Percentiles rank a stretch among this genome's conserved stretches.
phyloP scores from a whole-genome alignment of 2,329 filamentous ascomycete species.

The Scedosporium boydii region DNA sequence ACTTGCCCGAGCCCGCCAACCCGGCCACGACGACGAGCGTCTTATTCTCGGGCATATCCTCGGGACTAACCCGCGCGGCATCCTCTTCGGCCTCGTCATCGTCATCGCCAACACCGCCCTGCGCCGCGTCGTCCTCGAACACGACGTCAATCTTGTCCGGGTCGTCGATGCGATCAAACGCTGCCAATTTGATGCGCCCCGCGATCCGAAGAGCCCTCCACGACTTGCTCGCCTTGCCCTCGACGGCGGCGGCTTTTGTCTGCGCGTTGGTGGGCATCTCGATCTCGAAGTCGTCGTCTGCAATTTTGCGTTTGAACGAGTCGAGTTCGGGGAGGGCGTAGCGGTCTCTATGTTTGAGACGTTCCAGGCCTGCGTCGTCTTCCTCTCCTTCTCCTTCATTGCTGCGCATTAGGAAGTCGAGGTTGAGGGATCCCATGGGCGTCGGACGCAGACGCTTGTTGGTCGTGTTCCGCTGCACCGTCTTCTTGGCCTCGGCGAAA shows the following conservation, averaged over 20 bases:
- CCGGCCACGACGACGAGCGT: constrained; percentile 59
- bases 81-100: constrained; percentile 26
- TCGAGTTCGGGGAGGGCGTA: constrained; percentile 62
- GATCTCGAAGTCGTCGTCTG: constrained; percentile 74
- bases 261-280: constrained; percentile 64
- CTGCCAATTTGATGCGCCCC: constrained; percentile 59
- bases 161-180: constrained; percentile 83
- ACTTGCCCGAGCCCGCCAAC: constrained; percentile 51
- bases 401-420: constrained; percentile 56
- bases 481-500: constrained; percentile 59
- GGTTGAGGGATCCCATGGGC: constrained; percentile 63
- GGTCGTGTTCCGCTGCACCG: constrained; percentile 55
- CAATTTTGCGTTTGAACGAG: constrained; percentile 63
- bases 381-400: constrained; percentile 44
- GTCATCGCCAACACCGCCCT: constrained; percentile 23
- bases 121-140: constrained; percentile 33
- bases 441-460: constrained; percentile 61
- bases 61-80: constrained; percentile 15
- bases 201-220: constrained; percentile 85
- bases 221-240: constrained; percentile 75
- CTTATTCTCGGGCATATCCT: constrained; percentile 34
- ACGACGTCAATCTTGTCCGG: constrained; percentile 58
- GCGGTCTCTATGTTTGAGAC: constrained; percentile 56
- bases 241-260: constrained; percentile 45
- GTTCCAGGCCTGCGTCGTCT: constrained; percentile 49